phyloP scores from a whole-genome alignment of 805 yeast species.

The Candida railenensis region DNA sequence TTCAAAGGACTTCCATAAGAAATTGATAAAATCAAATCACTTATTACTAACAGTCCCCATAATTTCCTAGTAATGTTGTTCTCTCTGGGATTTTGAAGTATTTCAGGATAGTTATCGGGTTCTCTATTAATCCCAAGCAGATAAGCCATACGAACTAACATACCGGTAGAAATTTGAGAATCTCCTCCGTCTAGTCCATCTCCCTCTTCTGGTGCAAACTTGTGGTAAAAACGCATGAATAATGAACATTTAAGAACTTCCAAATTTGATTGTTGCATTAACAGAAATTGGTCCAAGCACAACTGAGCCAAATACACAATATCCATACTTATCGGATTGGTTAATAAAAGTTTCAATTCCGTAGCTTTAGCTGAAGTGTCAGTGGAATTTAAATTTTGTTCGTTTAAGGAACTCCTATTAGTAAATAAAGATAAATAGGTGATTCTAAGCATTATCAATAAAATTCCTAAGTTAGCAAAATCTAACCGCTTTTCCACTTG shows the following conservation, averaged over 20 bases:
- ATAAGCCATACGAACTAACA: conserved; percentile 64
- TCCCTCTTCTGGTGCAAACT: conserved; percentile 54
- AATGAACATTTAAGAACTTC: conserved; percentile 53
- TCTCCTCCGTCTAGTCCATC: conserved; percentile 61
- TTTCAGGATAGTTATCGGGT: conserved; percentile 47
- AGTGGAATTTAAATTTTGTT: conserved; percentile 20
- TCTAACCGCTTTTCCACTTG: conserved; percentile 32
- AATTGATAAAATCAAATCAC: conserved; percentile 29
- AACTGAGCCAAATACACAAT: conserved; percentile 30
- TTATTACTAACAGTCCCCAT: conserved; percentile 32
- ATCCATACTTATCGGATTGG: conserved; percentile 31
- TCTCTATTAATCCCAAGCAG: conserved; percentile 69
- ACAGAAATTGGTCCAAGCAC: conserved; percentile 36
- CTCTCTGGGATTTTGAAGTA: conserved; percentile 19
- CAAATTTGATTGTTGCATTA: conserved; percentile 40
- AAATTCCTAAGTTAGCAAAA: conserved; percentile 32
- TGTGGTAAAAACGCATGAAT: conserved; percentile 51
- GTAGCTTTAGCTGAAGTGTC: conserved; percentile 20
- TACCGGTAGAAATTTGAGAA: conserved; percentile 53
- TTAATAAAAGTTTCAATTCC: conserved; percentile 25
- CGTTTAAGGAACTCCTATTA: conserved; percentile 31
- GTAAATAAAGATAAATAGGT: conserved; percentile 37
- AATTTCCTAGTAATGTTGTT: conserved; percentile 33
- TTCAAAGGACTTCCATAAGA: conserved; percentile 34
- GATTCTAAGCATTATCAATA: conserved; percentile 33